Conservation (phyloP, 495 filamentous ascomycete genomes). For the Parathielavia hyrcaniae region DNA sequence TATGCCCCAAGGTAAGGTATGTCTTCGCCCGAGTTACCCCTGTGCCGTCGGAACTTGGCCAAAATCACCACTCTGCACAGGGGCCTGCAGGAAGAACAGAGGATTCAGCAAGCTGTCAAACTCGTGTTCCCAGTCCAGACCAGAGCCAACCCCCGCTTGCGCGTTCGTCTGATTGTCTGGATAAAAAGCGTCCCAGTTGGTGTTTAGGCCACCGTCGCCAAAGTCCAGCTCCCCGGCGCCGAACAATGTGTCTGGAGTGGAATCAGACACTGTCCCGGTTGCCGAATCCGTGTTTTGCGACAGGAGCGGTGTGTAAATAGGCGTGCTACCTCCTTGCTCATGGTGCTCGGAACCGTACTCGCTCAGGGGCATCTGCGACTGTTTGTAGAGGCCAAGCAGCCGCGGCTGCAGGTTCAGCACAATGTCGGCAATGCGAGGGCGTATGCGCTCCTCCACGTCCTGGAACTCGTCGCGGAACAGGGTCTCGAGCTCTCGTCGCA, state of each 20-base stretch:
- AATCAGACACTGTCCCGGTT: neutral
- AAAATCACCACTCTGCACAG: neutral
- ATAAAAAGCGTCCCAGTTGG: neutral
- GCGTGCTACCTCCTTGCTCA: neutral
- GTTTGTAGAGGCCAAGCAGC: slow-evolving; percentile 24
- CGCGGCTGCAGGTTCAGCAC: slow-evolving; percentile 25
- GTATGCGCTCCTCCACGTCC: slow-evolving; percentile 24
- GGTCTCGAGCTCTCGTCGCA: slow-evolving; percentile 27
- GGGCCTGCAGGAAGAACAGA: neutral
- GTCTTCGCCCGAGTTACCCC: no score
- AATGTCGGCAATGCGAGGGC: slow-evolving; percentile 25
- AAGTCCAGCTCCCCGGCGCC: neutral
- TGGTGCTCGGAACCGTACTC: slow-evolving; percentile 23
- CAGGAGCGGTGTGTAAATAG: neutral
- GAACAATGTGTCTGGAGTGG: neutral
- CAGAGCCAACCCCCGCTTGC: neutral
- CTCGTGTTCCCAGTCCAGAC: slow-evolving; percentile 14
- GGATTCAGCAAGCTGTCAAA: slow-evolving; percentile 14
- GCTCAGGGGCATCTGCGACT: slow-evolving; percentile 28
- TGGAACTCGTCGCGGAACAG: slow-evolving; percentile 24
- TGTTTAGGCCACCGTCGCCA: neutral
- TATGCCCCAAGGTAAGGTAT: no score
- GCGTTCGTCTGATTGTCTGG: neutral
- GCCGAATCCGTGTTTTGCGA: slow-evolving; percentile 3
- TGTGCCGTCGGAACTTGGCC: neutral